Evolutionary conservation across 2,329 filamentous ascomycete genomes (phyloP).

Genomic region (Arthrinium puccinioides): DNA sequence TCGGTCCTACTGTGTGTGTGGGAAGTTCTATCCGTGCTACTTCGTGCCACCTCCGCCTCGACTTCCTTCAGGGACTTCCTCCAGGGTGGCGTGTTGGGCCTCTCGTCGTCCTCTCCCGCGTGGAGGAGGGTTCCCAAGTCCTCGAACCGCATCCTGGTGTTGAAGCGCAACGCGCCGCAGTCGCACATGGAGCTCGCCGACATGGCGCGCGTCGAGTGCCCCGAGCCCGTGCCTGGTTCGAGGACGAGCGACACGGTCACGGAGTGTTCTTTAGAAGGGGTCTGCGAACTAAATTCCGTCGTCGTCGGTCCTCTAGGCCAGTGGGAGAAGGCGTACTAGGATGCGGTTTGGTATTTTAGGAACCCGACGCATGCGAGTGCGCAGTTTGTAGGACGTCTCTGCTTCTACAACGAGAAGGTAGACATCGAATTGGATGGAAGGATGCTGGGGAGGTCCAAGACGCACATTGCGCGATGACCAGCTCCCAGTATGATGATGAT

Average conservation of each 20-base stretch:
- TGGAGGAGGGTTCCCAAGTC: conserved; percentile 1
- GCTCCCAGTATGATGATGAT: too few relatives aligned
- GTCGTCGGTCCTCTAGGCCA: conserved; percentile 44
- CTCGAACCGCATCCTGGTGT: conserved; percentile 16
- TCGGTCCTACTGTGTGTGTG: conserved; percentile 26
- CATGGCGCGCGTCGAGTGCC: conserved; percentile 15
- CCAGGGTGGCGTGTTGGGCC: too few relatives aligned
- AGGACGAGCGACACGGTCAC: conserved; percentile 54
- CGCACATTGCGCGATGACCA: conserved; percentile 15
- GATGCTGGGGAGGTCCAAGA: conserved; percentile 21
- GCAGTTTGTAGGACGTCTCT: conserved; percentile 46
- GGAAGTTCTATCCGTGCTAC: conserved; percentile 27
- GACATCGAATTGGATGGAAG: conserved; percentile 52
- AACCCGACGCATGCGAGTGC: conserved; percentile 50
- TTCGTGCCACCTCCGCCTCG: conserved; percentile 18
- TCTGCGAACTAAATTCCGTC: conserved; percentile 56
- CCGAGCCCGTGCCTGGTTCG: conserved; percentile 29
- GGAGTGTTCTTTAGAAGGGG: conserved; percentile 61
- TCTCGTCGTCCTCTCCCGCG: too few relatives aligned
- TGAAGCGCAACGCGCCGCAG: conserved; percentile 11
- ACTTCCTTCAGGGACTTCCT: too few relatives aligned
- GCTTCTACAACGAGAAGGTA: conserved; percentile 64
- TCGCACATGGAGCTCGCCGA: conserved; percentile 12
- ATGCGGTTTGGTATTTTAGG: conserved; percentile 57
- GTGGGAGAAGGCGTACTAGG: conserved; percentile 18